These are phyloP conservation scores for Neonectria neomacrospora DNA, from an alignment of 2,329 filamentous ascomycete species.

Conservation along the genomic window DNA sequence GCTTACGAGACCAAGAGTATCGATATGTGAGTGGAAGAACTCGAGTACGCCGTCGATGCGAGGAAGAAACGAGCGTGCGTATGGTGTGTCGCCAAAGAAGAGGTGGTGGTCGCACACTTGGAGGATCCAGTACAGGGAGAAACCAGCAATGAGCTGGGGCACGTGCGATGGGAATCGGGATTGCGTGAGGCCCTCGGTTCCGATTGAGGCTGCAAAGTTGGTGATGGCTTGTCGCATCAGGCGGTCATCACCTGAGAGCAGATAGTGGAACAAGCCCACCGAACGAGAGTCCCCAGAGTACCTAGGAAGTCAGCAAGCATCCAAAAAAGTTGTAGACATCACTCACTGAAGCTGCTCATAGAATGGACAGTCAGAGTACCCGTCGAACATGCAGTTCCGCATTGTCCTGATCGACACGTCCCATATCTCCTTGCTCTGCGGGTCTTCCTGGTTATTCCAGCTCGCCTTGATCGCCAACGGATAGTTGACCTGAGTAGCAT, in stretches of 20 bases:
- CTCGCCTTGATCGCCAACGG: slow-evolving; percentile 24
- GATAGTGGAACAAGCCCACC: slow-evolving; percentile 47
- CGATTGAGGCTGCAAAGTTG: slow-evolving; percentile 40
- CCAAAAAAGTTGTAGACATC: slow-evolving; percentile 31
- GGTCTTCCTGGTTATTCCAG: slow-evolving; percentile 16
- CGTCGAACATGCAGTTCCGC: slow-evolving; percentile 45
- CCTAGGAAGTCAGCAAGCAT: background rate
- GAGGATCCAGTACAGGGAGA: slow-evolving; percentile 52
- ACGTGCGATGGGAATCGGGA: slow-evolving; percentile 51
- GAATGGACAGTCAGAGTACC: slow-evolving; percentile 50
- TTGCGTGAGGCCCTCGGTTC: slow-evolving; percentile 47
- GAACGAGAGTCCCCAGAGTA: slow-evolving; percentile 32
- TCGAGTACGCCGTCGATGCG: slow-evolving; percentile 49
- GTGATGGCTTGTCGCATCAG: slow-evolving; percentile 48
- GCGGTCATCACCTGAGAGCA: slow-evolving; percentile 46
- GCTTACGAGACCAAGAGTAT: slow-evolving; percentile 25
- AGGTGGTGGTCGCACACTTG: slow-evolving; percentile 51
- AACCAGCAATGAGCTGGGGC: slow-evolving; percentile 51
- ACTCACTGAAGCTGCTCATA: slow-evolving; percentile 50
- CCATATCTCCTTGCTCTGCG: slow-evolving; percentile 36
- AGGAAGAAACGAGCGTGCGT: slow-evolving; percentile 45
- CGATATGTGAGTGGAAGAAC: slow-evolving; percentile 41
- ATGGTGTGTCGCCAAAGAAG: slow-evolving; percentile 49
- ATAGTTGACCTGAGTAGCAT: slow-evolving; percentile 25
- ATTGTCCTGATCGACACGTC: slow-evolving; percentile 38